These are phyloP conservation scores for Neurospora sp. DNA, from an alignment of 495 filamentous ascomycete species.

Conservation along the genomic window DNA sequence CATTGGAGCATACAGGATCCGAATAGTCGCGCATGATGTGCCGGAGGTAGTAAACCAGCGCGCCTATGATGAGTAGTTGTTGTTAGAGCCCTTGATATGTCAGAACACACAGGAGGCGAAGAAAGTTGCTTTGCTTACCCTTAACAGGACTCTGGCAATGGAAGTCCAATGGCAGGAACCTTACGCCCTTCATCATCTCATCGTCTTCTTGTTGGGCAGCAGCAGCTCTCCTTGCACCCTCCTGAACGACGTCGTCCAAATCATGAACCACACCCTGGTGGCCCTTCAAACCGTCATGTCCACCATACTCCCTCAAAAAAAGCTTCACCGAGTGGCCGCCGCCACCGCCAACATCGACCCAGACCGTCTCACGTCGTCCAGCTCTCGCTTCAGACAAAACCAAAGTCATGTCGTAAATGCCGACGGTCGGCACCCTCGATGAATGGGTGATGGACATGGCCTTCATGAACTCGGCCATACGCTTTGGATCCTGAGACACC, in stretches of 20 bases:
- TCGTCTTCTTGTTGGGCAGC: conserved; percentile 3
- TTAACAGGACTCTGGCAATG: conserved; percentile 19
- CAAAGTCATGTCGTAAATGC: conserved; percentile 21
- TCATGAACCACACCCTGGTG: conserved; percentile 27
- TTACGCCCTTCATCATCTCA: conserved; percentile 14
- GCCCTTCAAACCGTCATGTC: conserved; percentile 7
- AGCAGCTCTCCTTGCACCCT: conserved; percentile 2
- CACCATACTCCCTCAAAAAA: conserved; percentile 14
- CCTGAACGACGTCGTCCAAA: conserved; percentile 16
- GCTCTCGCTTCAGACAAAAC: conserved; percentile 10
- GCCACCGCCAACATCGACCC: conserved; percentile 33
- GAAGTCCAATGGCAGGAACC: conserved; percentile 19
- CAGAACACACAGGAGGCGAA: background rate
- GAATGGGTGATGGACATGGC: conserved; percentile 16
- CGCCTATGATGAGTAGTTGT: conserved; percentile 10
- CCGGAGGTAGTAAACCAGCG: conserved; percentile 26
- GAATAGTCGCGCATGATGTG: conserved; percentile 28
- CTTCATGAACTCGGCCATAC: conserved; percentile 15
- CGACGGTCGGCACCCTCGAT: conserved; percentile 17
- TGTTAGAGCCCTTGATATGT: background rate
- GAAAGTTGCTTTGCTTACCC: conserved; percentile 2
- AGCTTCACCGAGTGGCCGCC: conserved; percentile 24
- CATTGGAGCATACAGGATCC: conserved; percentile 20
- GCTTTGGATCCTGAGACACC: conserved; percentile 12
- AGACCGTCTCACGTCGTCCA: conserved; percentile 6